phyloP scores from a whole-genome alignment of 1,139 yeast species.

The Kluyveromyces sp. region DNA sequence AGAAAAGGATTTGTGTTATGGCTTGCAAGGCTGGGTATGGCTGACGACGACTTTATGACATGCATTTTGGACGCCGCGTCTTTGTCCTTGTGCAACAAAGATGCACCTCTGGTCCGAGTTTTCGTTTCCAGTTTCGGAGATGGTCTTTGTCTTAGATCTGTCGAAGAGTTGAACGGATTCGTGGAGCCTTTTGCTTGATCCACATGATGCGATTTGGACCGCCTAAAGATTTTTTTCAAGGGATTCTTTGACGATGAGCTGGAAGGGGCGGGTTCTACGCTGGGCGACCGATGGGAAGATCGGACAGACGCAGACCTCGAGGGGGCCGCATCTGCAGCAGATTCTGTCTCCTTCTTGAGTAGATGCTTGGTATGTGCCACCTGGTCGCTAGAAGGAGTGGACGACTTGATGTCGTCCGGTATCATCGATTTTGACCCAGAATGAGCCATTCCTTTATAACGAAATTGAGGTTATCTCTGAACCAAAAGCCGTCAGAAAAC shows the following conservation, averaged over 20 bases:
- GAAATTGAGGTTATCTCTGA: too few relatives aligned
- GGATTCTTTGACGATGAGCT: constrained; percentile 8
- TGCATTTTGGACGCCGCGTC: constrained; percentile 9
- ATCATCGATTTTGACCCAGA: constrained; percentile 9
- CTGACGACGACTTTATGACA: constrained; percentile 18
- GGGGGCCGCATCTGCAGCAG: neutral
- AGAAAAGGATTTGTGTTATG: constrained; percentile 29
- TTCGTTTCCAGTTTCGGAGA: constrained; percentile 6
- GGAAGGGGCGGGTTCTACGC: neutral
- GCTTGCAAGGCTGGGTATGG: constrained; percentile 19
- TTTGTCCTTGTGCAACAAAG: constrained; percentile 6
- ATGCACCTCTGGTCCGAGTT: constrained; percentile 10
- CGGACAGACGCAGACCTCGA: constrained; percentile 3
- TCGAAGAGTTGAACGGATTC: neutral
- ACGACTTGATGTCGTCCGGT: constrained; percentile 8
- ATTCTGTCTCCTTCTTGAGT: neutral
- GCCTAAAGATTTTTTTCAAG: constrained; percentile 12
- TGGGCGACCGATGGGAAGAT: neutral
- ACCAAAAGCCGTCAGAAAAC: neutral
- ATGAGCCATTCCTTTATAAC: constrained; percentile 4
- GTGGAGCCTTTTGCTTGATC: neutral
- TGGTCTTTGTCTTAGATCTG: neutral
- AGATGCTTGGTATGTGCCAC: constrained; percentile 1
- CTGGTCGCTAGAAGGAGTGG: constrained; percentile 8
- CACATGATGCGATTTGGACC: constrained; percentile 15